phyloP scores from a whole-genome alignment of 2,329 filamentous ascomycete species.

The Pyricularia sp. region DNA sequence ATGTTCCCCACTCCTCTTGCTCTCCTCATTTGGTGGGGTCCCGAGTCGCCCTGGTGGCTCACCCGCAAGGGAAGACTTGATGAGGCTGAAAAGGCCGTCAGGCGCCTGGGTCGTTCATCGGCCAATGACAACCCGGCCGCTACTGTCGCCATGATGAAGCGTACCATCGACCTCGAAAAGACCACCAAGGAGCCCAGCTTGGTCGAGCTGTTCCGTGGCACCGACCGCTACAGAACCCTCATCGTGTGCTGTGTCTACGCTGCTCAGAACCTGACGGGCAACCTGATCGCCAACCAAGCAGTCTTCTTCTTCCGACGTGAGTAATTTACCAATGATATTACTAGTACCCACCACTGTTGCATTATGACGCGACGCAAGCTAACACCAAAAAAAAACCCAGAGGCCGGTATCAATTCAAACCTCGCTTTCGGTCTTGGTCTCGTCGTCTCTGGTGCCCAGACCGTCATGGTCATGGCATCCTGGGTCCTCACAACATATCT shows the following conservation, averaged over 20 bases:
- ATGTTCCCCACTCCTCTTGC: constrained; percentile 36
- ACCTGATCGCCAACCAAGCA: constrained; percentile 25
- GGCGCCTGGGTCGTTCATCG: constrained; percentile 29
- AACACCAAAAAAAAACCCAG: no score
- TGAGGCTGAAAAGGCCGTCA: constrained; percentile 30
- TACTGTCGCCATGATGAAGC: constrained; percentile 44
- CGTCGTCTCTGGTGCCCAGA: constrained; percentile 42
- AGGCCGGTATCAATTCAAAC: constrained; percentile 17
- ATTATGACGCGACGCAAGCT: no score
- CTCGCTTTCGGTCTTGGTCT: constrained; percentile 52
- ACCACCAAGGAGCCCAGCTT: constrained; percentile 38
- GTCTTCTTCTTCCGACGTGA: constrained; percentile 14
- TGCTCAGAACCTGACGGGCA: constrained; percentile 19
- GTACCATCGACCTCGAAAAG: constrained; percentile 48
- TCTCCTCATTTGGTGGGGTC: constrained; percentile 34
- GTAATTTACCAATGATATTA: neutral
- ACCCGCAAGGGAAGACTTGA: constrained; percentile 29
- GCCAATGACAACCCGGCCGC: constrained; percentile 34
- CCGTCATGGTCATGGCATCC: constrained; percentile 7
- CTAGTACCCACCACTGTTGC: constrained; percentile 5
- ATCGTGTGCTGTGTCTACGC: constrained; percentile 32
- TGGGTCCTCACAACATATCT: constrained; percentile 7
- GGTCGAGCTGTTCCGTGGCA: constrained; percentile 37
- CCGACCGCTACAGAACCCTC: constrained; percentile 42
- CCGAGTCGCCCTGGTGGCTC: constrained; percentile 42